Evolutionary conservation across 805 yeast species (phyloP).

Genomic region (Saccharomyces cerevisiae): DNA sequence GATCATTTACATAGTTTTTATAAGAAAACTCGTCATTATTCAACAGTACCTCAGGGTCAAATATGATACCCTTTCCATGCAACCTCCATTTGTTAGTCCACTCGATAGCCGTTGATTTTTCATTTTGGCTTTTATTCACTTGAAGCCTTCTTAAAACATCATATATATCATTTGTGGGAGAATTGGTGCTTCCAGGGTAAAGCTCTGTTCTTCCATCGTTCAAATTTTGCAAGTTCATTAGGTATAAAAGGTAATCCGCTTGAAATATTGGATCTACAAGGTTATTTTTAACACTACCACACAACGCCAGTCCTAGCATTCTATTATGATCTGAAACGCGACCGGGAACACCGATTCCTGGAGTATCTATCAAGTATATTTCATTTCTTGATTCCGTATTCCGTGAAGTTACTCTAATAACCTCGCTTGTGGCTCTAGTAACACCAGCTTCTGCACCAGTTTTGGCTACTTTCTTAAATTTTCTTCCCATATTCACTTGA

Average conservation of each 20-base stretch:
- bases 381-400: slow-evolving; percentile 23
- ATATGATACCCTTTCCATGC: slow-evolving; percentile 38
- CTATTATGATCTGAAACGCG: slow-evolving; percentile 50
- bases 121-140: slow-evolving; percentile 29
- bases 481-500: slow-evolving; percentile 23
- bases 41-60: slow-evolving; percentile 22
- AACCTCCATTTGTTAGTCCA: slow-evolving; percentile 53
- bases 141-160: slow-evolving; percentile 46
- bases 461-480: slow-evolving; percentile 56
- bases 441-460: slow-evolving; percentile 91
- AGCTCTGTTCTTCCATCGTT: slow-evolving; percentile 8
- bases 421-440: slow-evolving; percentile 69
- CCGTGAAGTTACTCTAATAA: slow-evolving; percentile 44
- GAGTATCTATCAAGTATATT: slow-evolving; percentile 75
- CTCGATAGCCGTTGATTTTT: slow-evolving; percentile 40
- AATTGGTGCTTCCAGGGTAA: slow-evolving; percentile 14
- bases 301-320: slow-evolving; percentile 65
- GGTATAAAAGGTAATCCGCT: slow-evolving; percentile 74
- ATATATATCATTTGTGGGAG: slow-evolving; percentile 67
- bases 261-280: slow-evolving; percentile 76
- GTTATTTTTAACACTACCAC: slow-evolving; percentile 64
- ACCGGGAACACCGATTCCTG: slow-evolving; percentile 80
- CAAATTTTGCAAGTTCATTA: slow-evolving; percentile 53
- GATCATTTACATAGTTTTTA: slow-evolving; percentile 6
- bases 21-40: slow-evolving; percentile 13